phyloP scores from a whole-genome alignment of 495 filamentous ascomycete genomes.

The Penicillium roqueforti region DNA sequence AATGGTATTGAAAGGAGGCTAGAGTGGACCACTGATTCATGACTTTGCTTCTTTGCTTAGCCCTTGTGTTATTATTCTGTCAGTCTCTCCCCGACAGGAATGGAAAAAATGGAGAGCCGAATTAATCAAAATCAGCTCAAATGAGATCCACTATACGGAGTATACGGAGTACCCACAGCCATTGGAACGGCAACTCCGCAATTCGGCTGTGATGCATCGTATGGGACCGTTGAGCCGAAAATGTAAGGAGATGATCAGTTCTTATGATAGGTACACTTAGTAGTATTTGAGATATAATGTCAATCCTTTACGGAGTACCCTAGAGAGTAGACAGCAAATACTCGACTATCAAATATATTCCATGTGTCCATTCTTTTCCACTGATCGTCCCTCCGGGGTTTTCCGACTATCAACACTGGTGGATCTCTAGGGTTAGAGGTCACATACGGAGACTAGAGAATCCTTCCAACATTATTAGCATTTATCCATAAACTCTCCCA shows the following conservation, averaged over 20 bases:
- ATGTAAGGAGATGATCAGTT: conserved; percentile 1
- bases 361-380: neutral
- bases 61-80: too few species aligned
- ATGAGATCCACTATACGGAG: neutral
- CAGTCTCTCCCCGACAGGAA: too few species aligned
- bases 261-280: neutral
- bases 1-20: neutral
- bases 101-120: neutral
- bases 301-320: too few species aligned
- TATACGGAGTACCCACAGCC: conserved; percentile 1
- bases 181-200: conserved; percentile 1
- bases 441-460: neutral
- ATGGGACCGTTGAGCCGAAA: conserved; percentile 2
- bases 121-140: neutral
- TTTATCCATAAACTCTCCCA: neutral
- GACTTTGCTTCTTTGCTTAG: too few species aligned
- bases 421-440: neutral
- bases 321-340: neutral
- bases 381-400: neutral
- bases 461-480: neutral
- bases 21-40: too few species aligned
- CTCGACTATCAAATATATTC: too few species aligned
- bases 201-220: conserved; percentile 7
- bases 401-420: conserved; percentile 2
- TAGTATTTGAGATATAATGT: neutral